Percentiles rank a stretch among this genome's conserved stretches.
These are phyloP conservation scores for Coniferiporia sulphurascens DNA, from an alignment of 1,284 basidiomycete genomes.

Conservation along the genomic window DNA sequence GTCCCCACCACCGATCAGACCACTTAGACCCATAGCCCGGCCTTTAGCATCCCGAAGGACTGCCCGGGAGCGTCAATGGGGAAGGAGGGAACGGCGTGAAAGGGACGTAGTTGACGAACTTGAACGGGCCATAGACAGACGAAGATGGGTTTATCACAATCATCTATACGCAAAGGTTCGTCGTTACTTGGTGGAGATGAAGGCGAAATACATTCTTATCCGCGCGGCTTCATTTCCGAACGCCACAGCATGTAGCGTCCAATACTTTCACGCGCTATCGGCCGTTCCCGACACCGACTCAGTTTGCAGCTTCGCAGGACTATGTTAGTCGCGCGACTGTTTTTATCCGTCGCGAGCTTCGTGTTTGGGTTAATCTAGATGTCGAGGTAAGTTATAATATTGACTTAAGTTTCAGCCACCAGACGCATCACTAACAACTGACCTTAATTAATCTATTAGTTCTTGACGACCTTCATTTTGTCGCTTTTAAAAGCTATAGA, in stretches of 20 bases:
- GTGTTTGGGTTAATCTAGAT: slow-evolving; percentile 78
- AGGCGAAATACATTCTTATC: neutral
- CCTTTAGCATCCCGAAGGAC: slow-evolving; percentile 28
- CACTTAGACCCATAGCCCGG: slow-evolving; percentile 28
- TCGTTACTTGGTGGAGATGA: slow-evolving; percentile 8
- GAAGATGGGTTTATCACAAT: slow-evolving; percentile 68
- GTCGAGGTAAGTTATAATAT: slow-evolving; percentile 60
- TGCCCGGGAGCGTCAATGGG: slow-evolving; percentile 50
- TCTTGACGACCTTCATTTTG: slow-evolving; percentile 62
- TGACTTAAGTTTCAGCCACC: neutral
- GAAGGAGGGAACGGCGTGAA: slow-evolving; percentile 36
- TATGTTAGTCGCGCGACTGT: slow-evolving; percentile 67
- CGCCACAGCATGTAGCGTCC: slow-evolving; percentile 73
- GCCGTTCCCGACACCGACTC: slow-evolving; percentile 74
- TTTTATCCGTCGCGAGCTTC: slow-evolving; percentile 80
- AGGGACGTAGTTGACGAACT: slow-evolving; percentile 53
- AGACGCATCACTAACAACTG: neutral
- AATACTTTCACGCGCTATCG: slow-evolving; percentile 78
- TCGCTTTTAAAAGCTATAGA: slow-evolving; percentile 85
- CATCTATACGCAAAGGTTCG: slow-evolving; percentile 76
- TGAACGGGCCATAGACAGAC: slow-evolving; percentile 54
- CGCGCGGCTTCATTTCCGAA: slow-evolving; percentile 6
- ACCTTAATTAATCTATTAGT: slow-evolving; percentile 17
- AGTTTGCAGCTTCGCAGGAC: slow-evolving; percentile 71
- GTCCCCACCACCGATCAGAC: slow-evolving; percentile 39